Evolutionary conservation across 2,329 filamentous ascomycete species (phyloP).

Genomic region (Alternaria arborescens): DNA sequence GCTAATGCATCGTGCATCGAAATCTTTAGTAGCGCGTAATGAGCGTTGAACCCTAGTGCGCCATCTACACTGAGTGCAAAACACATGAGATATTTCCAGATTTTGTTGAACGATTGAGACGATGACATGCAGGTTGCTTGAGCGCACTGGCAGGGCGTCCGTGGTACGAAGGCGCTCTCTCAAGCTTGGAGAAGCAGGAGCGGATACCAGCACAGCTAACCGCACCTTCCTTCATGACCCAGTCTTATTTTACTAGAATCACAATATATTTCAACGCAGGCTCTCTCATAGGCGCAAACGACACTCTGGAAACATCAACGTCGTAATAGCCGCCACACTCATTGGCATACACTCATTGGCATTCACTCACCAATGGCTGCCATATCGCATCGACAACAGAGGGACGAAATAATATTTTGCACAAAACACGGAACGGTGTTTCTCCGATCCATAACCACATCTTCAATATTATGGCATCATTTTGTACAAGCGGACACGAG

Average conservation of each 20-base stretch:
- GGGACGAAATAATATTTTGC: background rate
- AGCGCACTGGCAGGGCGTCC: background rate
- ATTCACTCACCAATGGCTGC: background rate
- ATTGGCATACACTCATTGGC: background rate
- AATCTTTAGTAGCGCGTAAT: background rate
- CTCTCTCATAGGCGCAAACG: background rate
- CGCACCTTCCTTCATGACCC: background rate
- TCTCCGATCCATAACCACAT: no score
- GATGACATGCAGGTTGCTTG: background rate
- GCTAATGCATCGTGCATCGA: background rate
- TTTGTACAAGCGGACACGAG: background rate
- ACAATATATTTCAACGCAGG: background rate
- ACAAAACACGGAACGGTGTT: background rate
- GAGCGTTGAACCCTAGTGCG: background rate
- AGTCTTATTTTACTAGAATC: background rate
- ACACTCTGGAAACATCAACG: background rate
- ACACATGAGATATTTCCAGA: background rate
- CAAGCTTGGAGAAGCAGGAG: background rate
- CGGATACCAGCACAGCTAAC: background rate
- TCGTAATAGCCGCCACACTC: background rate
- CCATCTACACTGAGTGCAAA: background rate
- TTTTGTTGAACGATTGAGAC: background rate
- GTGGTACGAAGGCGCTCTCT: background rate
- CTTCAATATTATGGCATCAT: background rate
- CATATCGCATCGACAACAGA: background rate